Conservation (phyloP, 257 asterid genomes). For the Lycium ferocissimum region DNA sequence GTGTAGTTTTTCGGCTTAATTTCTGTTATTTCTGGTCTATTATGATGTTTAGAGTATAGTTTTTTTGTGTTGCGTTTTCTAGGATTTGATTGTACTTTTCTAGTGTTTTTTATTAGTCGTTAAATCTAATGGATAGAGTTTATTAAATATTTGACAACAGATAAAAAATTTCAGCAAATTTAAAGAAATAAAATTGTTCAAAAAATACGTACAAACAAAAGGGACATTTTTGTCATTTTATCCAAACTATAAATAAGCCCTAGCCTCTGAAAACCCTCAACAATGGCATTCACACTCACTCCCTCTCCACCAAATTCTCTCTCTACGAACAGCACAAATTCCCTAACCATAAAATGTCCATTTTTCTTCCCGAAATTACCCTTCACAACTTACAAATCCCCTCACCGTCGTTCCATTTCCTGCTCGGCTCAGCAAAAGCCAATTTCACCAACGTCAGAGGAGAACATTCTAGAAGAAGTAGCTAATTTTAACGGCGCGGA, state of each 20-base stretch:
- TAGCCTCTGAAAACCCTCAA: background rate
- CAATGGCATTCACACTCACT: conserved; percentile 57
- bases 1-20: too few species aligned
- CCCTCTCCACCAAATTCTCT: conserved; percentile 38
- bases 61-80: too few species aligned
- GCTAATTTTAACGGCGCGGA: conserved; percentile 52
- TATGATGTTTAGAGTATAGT: too few species aligned
- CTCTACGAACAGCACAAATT: conserved; percentile 29
- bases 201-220: too few species aligned
- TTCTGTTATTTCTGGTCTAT: too few species aligned
- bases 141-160: too few species aligned
- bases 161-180: too few species aligned
- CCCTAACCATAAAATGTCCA: conserved; percentile 34
- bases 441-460: conserved; percentile 52
- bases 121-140: too few species aligned
- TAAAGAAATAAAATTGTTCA: too few species aligned
- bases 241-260: background rate
- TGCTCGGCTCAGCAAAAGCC: conserved; percentile 45
- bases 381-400: conserved; percentile 28
- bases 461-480: conserved; percentile 58
- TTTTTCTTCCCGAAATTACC: conserved; percentile 37
- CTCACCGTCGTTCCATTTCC: conserved; percentile 36
- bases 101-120: too few species aligned
- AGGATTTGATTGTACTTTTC: too few species aligned
- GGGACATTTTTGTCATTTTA: too few species aligned